Conservation (phyloP, 192 early-diverging fungal genomes). For the Backusella sp. region DNA sequence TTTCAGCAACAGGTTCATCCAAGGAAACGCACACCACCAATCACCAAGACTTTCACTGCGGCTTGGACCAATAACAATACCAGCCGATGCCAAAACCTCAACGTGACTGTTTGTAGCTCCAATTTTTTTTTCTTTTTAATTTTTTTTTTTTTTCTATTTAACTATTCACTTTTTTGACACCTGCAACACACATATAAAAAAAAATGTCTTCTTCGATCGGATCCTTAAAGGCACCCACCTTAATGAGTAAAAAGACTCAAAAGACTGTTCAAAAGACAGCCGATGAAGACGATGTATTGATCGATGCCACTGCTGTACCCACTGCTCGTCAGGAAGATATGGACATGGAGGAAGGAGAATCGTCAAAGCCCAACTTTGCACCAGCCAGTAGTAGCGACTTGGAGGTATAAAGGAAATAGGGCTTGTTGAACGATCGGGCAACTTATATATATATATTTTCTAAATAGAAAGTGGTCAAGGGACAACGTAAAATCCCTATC, state of each 20-base stretch:
- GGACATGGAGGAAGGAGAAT: constrained; percentile 38
- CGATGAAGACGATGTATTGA: constrained; percentile 62
- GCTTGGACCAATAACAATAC: not conserved
- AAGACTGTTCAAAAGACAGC: constrained; percentile 26
- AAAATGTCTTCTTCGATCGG: constrained; percentile 32
- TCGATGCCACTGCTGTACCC: constrained; percentile 58
- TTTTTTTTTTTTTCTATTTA: not conserved
- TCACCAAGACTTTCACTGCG: not conserved
- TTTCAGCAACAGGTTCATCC: no score
- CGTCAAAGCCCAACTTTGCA: constrained; percentile 65
- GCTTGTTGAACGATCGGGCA: not conserved
- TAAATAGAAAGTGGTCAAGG: constrained; percentile 39
- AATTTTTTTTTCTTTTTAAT: not conserved
- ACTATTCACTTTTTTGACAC: not conserved
- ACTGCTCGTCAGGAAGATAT: constrained; percentile 34
- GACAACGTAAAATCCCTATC: constrained; percentile 83
- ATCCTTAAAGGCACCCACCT: constrained; percentile 32
- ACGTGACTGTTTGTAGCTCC: not conserved
- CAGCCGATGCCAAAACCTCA: not conserved
- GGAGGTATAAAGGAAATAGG: constrained; percentile 38
- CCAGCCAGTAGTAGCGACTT: constrained; percentile 44
- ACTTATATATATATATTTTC: not conserved
- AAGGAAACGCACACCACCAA: not conserved
- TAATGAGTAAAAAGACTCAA: constrained; percentile 35
- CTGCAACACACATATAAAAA: not conserved